These are phyloP conservation scores for Lentinula detonsa DNA, from an alignment of 768 basidiomycete species.

Conservation along the genomic window DNA sequence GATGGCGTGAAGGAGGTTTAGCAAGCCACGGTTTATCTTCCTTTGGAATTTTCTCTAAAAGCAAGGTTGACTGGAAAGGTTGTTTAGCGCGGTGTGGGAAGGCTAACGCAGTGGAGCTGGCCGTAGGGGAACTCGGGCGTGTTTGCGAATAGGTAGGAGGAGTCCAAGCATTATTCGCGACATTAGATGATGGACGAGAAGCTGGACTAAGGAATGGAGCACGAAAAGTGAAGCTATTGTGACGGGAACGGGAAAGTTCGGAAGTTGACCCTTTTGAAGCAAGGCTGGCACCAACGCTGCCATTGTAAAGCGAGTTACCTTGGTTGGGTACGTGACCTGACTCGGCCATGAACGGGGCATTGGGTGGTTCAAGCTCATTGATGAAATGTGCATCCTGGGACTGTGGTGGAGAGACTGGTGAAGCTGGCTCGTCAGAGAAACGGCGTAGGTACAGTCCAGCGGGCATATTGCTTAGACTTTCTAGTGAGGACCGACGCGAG, in stretches of 20 bases:
- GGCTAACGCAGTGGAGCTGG: constrained; percentile 11
- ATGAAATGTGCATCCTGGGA: not conserved
- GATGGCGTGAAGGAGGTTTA: constrained; percentile 37
- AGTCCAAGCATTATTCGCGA: constrained; percentile 49
- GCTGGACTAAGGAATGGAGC: constrained; percentile 66
- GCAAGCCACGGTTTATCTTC: constrained; percentile 59
- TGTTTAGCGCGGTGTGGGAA: constrained; percentile 25
- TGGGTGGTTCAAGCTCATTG: not conserved
- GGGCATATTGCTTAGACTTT: not conserved
- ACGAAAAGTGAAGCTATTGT: constrained; percentile 47
- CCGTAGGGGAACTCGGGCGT: constrained; percentile 7
- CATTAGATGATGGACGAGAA: constrained; percentile 40
- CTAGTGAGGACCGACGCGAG: not conserved
- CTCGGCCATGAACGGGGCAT: constrained; percentile 4
- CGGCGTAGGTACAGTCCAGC: not conserved
- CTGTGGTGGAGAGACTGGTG: not conserved
- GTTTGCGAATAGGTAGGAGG: constrained; percentile 40
- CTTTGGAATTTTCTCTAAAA: constrained; percentile 43
- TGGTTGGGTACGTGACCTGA: not conserved
- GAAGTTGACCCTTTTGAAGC: not conserved
- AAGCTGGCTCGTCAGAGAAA: not conserved
- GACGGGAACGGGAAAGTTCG: constrained; percentile 27
- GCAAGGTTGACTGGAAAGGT: constrained; percentile 41
- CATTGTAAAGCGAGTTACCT: not conserved
- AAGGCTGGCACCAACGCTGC: not conserved